phyloP scores from a whole-genome alignment of 2,329 filamentous ascomycete genomes.

The Colletotrichum siamense region DNA sequence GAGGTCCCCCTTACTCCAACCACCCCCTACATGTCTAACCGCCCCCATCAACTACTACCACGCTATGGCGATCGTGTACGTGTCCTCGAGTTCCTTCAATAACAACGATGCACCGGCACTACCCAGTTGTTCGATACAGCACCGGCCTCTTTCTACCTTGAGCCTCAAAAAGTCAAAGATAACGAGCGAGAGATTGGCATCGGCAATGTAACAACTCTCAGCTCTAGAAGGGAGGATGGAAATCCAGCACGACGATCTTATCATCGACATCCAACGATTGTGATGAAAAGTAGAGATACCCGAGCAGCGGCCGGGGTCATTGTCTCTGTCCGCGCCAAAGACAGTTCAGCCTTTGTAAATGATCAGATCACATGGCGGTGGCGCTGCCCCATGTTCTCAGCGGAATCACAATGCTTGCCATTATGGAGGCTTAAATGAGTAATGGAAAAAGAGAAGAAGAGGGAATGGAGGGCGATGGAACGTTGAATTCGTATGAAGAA shows the following conservation, averaged over 20 bases:
- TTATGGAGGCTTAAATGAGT: neutral
- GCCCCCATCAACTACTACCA: too few relatives aligned
- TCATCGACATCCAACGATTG: neutral
- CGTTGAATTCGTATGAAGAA: neutral
- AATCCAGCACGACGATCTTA: neutral
- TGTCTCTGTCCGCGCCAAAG: neutral
- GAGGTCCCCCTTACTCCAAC: too few relatives aligned
- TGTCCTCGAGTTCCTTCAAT: too few relatives aligned
- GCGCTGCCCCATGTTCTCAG: neutral
- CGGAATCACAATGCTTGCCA: neutral
- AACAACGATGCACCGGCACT: neutral
- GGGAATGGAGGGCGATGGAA: neutral
- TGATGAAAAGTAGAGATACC: neutral
- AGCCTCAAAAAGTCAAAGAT: neutral
- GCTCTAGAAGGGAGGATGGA: neutral
- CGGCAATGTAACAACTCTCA: neutral
- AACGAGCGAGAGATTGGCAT: neutral
- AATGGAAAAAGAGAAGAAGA: neutral
- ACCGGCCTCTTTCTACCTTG: neutral
- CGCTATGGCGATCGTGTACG: too few relatives aligned
- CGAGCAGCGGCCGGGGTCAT: neutral
- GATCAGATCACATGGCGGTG: neutral
- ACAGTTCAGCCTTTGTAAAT: neutral
- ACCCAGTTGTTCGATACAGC: neutral
- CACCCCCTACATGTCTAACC: too few relatives aligned